A percentile compares a stretch with the other conserved stretches of the same genome.
Conservation (phyloP, 2,329 filamentous ascomycete genomes). For the Penicillium carneum region DNA sequence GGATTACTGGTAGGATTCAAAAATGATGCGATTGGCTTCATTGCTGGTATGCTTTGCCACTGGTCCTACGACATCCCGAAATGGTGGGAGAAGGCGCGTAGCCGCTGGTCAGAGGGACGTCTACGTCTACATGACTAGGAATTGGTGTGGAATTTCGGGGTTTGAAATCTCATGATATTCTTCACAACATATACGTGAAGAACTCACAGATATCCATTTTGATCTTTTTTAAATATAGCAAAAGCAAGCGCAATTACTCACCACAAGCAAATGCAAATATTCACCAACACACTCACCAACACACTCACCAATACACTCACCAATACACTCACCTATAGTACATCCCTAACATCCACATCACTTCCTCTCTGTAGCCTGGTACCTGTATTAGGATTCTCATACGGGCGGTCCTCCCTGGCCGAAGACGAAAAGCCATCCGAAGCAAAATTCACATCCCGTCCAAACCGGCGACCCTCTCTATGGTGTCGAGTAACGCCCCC, state of each 20-base stretch:
- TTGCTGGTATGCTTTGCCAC: slow-evolving; percentile 81
- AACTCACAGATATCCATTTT: background rate
- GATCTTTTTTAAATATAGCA: background rate
- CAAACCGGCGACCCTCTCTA: slow-evolving; percentile 18
- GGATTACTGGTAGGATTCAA: slow-evolving; percentile 82
- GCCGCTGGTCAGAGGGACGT: slow-evolving; percentile 42
- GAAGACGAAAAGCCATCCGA: slow-evolving; percentile 13
- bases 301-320: background rate
- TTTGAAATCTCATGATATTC: background rate
- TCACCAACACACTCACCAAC: background rate
- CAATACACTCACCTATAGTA: slow-evolving; percentile 12
- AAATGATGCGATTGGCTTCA: slow-evolving; percentile 87
- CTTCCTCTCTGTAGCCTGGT: slow-evolving; percentile 23
- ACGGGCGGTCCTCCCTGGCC: slow-evolving; percentile 22
- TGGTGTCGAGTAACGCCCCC: slow-evolving; percentile 22
- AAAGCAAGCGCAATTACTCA: slow-evolving; percentile 1
- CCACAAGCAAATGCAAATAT: background rate
- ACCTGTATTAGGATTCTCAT: slow-evolving; percentile 35
- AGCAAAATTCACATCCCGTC: slow-evolving; percentile 25
- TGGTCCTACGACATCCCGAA: slow-evolving; percentile 64
- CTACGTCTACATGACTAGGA: slow-evolving; percentile 34
- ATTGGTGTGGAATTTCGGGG: background rate
- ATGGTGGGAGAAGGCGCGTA: slow-evolving; percentile 35
- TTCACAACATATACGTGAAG: background rate
- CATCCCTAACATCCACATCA: slow-evolving; percentile 28